Conservation (phyloP, 164 flowering plant species). For the Houttuynia cordata region DNA sequence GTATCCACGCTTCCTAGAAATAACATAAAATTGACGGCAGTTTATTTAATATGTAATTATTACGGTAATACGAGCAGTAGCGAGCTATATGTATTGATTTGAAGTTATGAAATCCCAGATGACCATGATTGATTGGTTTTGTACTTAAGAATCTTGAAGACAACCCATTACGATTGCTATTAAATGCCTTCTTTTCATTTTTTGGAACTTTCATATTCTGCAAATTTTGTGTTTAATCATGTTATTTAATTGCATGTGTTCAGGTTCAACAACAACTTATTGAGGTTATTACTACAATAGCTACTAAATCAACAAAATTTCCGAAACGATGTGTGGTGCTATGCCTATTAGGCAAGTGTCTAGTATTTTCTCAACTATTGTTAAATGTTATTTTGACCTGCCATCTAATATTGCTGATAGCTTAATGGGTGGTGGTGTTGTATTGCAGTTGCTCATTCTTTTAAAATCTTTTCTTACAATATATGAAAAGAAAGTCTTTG, state of each 20-base stretch:
- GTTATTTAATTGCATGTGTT: slow-evolving; percentile 11
- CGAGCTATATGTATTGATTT: too few relatives aligned
- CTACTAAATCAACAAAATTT: slow-evolving; percentile 62
- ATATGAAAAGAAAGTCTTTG: too few relatives aligned
- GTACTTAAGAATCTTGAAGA: too few relatives aligned
- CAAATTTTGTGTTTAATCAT: background rate
- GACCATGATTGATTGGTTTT: too few relatives aligned
- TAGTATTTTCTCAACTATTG: background rate
- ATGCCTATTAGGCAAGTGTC: slow-evolving; percentile 55
- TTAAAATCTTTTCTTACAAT: background rate
- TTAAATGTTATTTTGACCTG: background rate
- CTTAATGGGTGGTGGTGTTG: background rate
- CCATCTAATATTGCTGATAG: background rate
- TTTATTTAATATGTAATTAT: too few relatives aligned
- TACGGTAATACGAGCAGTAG: too few relatives aligned
- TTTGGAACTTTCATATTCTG: background rate
- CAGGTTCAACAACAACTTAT: slow-evolving; percentile 98
- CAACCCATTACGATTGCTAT: too few relatives aligned
- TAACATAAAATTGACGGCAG: too few relatives aligned
- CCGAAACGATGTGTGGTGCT: slow-evolving; percentile 91
- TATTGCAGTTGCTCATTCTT: background rate
- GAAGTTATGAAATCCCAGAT: too few relatives aligned
- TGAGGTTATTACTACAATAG: slow-evolving; percentile 63
- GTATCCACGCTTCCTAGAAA: too few relatives aligned
- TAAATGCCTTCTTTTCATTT: too few relatives aligned